Evolutionary conservation across 305 asterid species (phyloP).

Genomic region (Fraxinus albicans): DNA sequence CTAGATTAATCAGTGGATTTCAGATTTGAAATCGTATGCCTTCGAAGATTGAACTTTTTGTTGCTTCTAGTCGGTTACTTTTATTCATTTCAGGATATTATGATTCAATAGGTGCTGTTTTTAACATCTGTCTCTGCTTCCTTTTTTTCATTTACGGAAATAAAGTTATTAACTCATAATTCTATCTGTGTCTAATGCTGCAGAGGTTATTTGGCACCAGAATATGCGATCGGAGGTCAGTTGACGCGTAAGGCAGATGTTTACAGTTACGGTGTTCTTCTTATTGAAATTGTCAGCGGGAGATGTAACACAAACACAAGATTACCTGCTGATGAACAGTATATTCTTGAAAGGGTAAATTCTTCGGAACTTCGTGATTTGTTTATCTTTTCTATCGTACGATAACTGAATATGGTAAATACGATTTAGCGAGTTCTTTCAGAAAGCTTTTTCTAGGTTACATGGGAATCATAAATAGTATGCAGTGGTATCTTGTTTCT

Average conservation of each 20-base stretch:
- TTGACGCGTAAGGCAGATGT: conserved; percentile 81
- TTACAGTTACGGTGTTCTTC: conserved; percentile 93
- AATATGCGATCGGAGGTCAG: conserved; percentile 93
- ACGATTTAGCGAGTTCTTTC: neutral
- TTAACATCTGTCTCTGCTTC: neutral
- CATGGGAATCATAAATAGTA: neutral
- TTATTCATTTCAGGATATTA: neutral
- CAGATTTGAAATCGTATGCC: neutral
- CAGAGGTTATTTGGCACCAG: conserved; percentile 99
- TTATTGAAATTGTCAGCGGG: conserved; percentile 89
- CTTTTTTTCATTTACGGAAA: neutral
- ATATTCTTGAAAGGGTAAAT: conserved; percentile 84
- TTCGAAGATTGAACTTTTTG: neutral
- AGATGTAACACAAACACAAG: conserved; percentile 79
- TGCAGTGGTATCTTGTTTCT: neutral
- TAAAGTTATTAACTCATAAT: neutral
- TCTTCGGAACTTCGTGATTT: neutral
- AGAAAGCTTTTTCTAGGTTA: neutral
- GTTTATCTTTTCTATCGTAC: neutral
- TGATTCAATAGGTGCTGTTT: neutral
- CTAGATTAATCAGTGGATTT: neutral
- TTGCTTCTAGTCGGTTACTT: neutral
- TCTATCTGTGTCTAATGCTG: conserved; percentile 12
- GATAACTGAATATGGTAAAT: neutral
- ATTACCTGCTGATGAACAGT: conserved; percentile 78